Evolutionary conservation across 2,329 filamentous ascomycete genomes (phyloP).

Genomic region (Zarea fungicola): DNA sequence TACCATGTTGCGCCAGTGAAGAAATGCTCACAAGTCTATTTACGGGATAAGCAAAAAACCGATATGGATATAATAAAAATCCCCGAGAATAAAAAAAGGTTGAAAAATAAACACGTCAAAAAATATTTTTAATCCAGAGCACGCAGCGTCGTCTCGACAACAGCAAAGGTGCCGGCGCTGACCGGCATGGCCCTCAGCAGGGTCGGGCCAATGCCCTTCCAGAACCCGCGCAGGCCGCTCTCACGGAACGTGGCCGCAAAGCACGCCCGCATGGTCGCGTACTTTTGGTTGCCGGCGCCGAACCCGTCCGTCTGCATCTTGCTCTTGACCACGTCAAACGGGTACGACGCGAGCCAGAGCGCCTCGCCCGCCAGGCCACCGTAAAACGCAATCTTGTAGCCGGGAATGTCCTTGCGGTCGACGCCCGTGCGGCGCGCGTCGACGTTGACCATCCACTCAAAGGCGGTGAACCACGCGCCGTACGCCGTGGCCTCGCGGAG

Average conservation of each 20-base stretch:
- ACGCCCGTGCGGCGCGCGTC: constrained; percentile 75
- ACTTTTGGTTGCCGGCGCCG: constrained; percentile 63
- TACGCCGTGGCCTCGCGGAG: constrained; percentile 91
- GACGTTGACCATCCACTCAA: constrained; percentile 93
- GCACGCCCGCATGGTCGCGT: constrained; percentile 80
- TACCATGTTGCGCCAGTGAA: constrained; percentile 7
- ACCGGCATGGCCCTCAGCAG: constrained; percentile 94
- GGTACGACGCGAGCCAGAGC: constrained; percentile 90
- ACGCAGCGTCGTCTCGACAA: constrained; percentile 63
- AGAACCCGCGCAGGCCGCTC: constrained; percentile 81
- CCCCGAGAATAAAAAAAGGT: not conserved
- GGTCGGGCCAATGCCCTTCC: constrained; percentile 89
- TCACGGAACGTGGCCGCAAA: constrained; percentile 74
- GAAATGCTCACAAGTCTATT: constrained; percentile 7
- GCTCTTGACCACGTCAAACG: constrained; percentile 96
- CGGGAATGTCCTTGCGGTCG: constrained; percentile 70
- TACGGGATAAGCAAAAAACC: not conserved
- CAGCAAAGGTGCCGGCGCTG: constrained; percentile 93
- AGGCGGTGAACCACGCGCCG: constrained; percentile 89
- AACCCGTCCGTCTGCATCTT: constrained; percentile 99
- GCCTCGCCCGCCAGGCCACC: constrained; percentile 91
- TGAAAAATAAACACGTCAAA: not conserved
- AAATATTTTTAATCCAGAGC: constrained; percentile 41
- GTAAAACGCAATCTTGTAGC: constrained; percentile 83
- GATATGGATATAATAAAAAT: not conserved